A percentile compares a stretch with the other conserved stretches of the same genome.
These are phyloP conservation scores for Shiraia bambusicola DNA, from an alignment of 2,329 filamentous ascomycete genomes.

Conservation along the genomic window DNA sequence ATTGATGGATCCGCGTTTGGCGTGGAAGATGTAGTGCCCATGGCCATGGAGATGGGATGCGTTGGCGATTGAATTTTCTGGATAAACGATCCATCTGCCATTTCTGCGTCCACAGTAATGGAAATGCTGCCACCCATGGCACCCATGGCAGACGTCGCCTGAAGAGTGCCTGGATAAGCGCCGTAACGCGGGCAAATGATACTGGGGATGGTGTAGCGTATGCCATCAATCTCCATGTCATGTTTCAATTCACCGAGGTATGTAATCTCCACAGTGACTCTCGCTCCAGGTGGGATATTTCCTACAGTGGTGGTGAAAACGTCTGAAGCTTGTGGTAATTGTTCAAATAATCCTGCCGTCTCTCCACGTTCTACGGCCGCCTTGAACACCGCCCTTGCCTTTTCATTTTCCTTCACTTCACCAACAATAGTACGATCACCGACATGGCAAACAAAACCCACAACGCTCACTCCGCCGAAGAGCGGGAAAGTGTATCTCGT, in stretches of 20 bases:
- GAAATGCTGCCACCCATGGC: slow-evolving; percentile 46
- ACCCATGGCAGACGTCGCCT: slow-evolving; percentile 7
- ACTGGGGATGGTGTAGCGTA: slow-evolving; percentile 69
- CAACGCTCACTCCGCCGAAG: slow-evolving; percentile 71
- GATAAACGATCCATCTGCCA: slow-evolving; percentile 60
- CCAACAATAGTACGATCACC: slow-evolving; percentile 62
- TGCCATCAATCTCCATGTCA: slow-evolving; percentile 66
- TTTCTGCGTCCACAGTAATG: slow-evolving; percentile 61
- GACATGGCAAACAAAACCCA: slow-evolving; percentile 66
- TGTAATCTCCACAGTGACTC: slow-evolving; percentile 61
- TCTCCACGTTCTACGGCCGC: slow-evolving; percentile 60
- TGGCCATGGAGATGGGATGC: slow-evolving; percentile 65
- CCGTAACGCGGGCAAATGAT: slow-evolving; percentile 69
- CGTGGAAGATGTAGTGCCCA: slow-evolving; percentile 59
- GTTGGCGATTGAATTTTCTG: slow-evolving; percentile 65
- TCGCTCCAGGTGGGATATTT: slow-evolving; percentile 62
- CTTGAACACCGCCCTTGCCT: slow-evolving; percentile 62
- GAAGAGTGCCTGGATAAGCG: slow-evolving; percentile 44
- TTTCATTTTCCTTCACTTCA: slow-evolving; percentile 65
- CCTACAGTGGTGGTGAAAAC: slow-evolving; percentile 69
- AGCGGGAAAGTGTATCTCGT: slow-evolving; percentile 70
- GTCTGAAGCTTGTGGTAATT: slow-evolving; percentile 61
- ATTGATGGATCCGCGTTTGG: slow-evolving; percentile 53
- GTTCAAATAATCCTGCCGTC: slow-evolving; percentile 66
- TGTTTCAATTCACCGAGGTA: slow-evolving; percentile 73